These are phyloP conservation scores for Cercophora scortea DNA, from an alignment of 495 filamentous ascomycete genomes.

Conservation along the genomic window DNA sequence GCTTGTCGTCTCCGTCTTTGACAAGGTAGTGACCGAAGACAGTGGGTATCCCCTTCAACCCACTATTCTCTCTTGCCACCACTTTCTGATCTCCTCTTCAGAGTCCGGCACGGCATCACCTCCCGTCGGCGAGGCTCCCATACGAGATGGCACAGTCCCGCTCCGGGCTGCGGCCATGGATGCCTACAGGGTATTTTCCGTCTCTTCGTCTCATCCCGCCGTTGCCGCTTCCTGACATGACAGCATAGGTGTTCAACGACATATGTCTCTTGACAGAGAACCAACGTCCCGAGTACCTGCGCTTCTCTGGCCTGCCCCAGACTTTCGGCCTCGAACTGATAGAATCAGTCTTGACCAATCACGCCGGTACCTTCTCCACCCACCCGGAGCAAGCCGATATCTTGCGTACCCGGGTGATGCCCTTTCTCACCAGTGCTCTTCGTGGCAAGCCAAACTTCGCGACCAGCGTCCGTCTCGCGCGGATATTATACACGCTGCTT, in stretches of 20 bases:
- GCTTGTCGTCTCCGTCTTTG: slow-evolving; percentile 84
- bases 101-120: slow-evolving; percentile 42
- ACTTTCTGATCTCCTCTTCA: slow-evolving; percentile 11
- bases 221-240: slow-evolving; percentile 14
- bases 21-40: slow-evolving; percentile 80
- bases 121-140: slow-evolving; percentile 52
- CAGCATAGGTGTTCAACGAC: slow-evolving; percentile 66
- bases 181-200: slow-evolving; percentile 57
- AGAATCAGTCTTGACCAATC: slow-evolving; percentile 79
- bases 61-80: neutral
- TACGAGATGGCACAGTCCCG: slow-evolving; percentile 52
- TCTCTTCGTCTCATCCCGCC: neutral
- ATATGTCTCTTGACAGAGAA: slow-evolving; percentile 82
- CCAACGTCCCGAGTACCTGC: slow-evolving; percentile 70
- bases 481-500: slow-evolving; percentile 74
- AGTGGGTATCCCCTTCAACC: slow-evolving; percentile 34
- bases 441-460: slow-evolving; percentile 75
- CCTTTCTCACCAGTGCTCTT: slow-evolving; percentile 67
- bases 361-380: slow-evolving; percentile 65
- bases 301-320: slow-evolving; percentile 64
- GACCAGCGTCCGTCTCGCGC: slow-evolving; percentile 69
- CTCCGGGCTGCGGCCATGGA: slow-evolving; percentile 75
- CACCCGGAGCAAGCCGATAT: slow-evolving; percentile 79
- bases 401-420: slow-evolving; percentile 72
- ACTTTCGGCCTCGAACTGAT: slow-evolving; percentile 85